phyloP scores from a whole-genome alignment of 495 filamentous ascomycete species.

The Chaetomium tenue region DNA sequence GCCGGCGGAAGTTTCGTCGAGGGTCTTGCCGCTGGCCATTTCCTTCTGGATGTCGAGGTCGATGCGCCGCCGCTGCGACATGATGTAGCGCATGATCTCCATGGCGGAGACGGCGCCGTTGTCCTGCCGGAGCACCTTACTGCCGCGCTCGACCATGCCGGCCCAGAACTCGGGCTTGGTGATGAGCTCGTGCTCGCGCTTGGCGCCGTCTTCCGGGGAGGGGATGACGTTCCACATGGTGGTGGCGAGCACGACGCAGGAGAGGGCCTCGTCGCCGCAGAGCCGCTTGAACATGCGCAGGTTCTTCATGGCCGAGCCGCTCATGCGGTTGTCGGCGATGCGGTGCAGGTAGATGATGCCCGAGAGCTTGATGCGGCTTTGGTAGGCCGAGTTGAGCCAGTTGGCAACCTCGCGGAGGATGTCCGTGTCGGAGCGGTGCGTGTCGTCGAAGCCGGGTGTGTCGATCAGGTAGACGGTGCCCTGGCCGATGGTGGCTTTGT shows the following conservation, averaged over 20 bases:
- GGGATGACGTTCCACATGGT: conserved; percentile 37
- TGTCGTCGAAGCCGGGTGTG: conserved; percentile 47
- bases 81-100: background rate
- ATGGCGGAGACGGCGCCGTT: background rate
- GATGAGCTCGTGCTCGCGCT: conserved; percentile 36
- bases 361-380: conserved; percentile 10
- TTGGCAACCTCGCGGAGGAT: conserved; percentile 40
- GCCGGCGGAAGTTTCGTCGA: background rate
- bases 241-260: conserved; percentile 42
- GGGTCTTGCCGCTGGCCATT: background rate
- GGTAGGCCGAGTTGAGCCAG: conserved; percentile 24
- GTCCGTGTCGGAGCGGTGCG: conserved; percentile 34
- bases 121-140: conserved; percentile 24
- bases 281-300: conserved; percentile 45
- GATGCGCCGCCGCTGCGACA: background rate
- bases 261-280: conserved; percentile 39
- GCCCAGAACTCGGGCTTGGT: conserved; percentile 40
- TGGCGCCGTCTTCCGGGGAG: conserved; percentile 28
- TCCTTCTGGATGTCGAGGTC: conserved; percentile 4
- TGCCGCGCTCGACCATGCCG: conserved; percentile 33
- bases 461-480: conserved; percentile 33
- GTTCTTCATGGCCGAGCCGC: conserved; percentile 40
- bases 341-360: conserved; percentile 48
- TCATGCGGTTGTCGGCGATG: conserved; percentile 42
- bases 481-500: background rate